These are phyloP conservation scores for Sporisorium scitamineum DNA, from an alignment of 1,284 basidiomycete genomes.

Conservation along the genomic window DNA sequence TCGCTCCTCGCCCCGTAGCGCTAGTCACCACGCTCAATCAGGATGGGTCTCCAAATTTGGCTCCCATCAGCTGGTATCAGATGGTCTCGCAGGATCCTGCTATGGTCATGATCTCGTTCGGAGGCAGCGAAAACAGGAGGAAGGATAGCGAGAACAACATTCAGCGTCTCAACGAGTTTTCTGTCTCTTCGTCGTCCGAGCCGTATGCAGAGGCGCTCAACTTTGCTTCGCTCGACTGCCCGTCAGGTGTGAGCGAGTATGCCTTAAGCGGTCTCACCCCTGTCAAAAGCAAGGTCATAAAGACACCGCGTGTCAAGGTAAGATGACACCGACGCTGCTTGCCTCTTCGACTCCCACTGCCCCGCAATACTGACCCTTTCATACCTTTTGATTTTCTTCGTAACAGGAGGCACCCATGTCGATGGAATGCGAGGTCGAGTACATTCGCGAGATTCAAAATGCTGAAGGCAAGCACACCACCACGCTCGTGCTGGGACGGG, in stretches of 20 bases:
- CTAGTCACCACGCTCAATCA: conserved; percentile 56
- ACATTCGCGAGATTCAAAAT: conserved; percentile 44
- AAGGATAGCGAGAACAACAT: conserved; percentile 62
- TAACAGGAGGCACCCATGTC: conserved; percentile 54
- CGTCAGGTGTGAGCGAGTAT: conserved; percentile 52
- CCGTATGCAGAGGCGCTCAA: conserved; percentile 61
- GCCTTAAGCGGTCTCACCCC: conserved; percentile 57
- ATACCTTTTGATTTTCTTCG: not conserved
- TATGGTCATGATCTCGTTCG: conserved; percentile 60
- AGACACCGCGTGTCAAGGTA: conserved; percentile 54
- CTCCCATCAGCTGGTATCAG: conserved; percentile 61
- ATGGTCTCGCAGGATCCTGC: conserved; percentile 61
- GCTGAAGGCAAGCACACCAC: conserved; percentile 56
- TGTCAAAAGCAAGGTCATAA: conserved; percentile 48
- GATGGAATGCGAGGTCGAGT: conserved; percentile 60
- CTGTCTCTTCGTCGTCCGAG: conserved; percentile 53
- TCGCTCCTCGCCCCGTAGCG: conserved; percentile 59
- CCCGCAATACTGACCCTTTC: not conserved
- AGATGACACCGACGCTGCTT: not conserved
- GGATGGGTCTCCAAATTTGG: conserved; percentile 50
- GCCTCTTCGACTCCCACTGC: not conserved
- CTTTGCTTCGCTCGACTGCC: conserved; percentile 58
- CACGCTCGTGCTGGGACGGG: conserved; percentile 53
- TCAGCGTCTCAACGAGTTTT: conserved; percentile 47
- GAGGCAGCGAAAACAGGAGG: conserved; percentile 41